These are phyloP conservation scores for Xerocomus minutiporus DNA, from an alignment of 1,284 basidiomycete species.

Conservation along the genomic window DNA sequence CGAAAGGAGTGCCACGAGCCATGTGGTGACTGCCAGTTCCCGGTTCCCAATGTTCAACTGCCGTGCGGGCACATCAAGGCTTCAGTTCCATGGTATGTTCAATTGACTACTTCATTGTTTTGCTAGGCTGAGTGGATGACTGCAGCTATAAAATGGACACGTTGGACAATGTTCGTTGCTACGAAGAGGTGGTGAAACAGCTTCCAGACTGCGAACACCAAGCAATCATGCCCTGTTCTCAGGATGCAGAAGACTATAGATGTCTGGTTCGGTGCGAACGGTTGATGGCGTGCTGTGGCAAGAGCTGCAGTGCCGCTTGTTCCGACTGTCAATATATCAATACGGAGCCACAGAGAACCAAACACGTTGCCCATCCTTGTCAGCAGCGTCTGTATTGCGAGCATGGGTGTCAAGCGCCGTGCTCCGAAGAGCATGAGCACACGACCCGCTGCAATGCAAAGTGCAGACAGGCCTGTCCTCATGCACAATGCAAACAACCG, in stretches of 20 bases:
- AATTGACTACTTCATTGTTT: background rate
- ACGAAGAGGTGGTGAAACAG: slow-evolving; percentile 39
- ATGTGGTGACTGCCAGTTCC: slow-evolving; percentile 58
- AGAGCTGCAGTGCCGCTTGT: slow-evolving; percentile 47
- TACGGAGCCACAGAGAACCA: slow-evolving; percentile 24
- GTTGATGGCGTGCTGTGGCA: slow-evolving; percentile 53
- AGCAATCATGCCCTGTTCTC: slow-evolving; percentile 43
- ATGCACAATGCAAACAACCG: slow-evolving; percentile 43
- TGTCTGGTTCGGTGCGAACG: slow-evolving; percentile 46
- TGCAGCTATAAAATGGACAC: slow-evolving; percentile 46
- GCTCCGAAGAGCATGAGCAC: slow-evolving; percentile 51
- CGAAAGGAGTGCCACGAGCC: slow-evolving; percentile 45
- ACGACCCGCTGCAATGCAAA: slow-evolving; percentile 40
- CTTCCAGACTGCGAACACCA: slow-evolving; percentile 58
- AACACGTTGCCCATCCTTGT: slow-evolving; percentile 51
- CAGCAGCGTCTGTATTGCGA: slow-evolving; percentile 52
- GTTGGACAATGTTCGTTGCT: slow-evolving; percentile 46
- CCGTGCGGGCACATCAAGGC: slow-evolving; percentile 59
- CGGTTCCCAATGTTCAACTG: slow-evolving; percentile 44
- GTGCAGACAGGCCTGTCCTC: slow-evolving; percentile 57
- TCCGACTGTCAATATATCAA: slow-evolving; percentile 45
- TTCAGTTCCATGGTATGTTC: slow-evolving; percentile 51
- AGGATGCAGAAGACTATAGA: slow-evolving; percentile 35
- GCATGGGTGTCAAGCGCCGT: slow-evolving; percentile 50
- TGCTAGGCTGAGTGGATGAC: slow-evolving; percentile 6